Base-by-base conservation (phyloP, 2,329 filamentous ascomycete genomes). In the Paracamarosporium sp. region DNA sequence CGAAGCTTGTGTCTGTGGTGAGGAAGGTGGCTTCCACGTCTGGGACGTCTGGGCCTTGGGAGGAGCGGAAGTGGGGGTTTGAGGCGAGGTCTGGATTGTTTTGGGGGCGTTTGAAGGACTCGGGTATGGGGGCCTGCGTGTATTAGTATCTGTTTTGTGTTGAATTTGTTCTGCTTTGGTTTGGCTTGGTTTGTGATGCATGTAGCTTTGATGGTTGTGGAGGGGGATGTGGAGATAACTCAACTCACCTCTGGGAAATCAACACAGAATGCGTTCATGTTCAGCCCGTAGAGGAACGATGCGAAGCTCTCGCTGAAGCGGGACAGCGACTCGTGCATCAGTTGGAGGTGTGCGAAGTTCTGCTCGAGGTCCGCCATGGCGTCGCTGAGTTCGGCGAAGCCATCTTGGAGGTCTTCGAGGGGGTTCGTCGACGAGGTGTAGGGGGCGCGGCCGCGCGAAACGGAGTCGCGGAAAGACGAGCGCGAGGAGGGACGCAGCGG, bases 201-300 rank as follows among this genome's bases (percentile, higher is more conserved):
- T n/a, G n/a, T n/a, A n/a, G n/a, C n/a, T n/a, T n/a, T n/a, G n/a
- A n/a, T n/a, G n/a, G n/a, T n/a, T n/a, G n/a, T n/a, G n/a, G 24
- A 13, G 24, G 13, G 41, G 35, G 7, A 17, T 5, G 12, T 22
- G 15, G 13, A 31, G 3, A 13, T 20, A 24, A n/a, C n/a, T n/a
- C 4, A 13, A 55, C 74, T 50, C 79, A 93, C 93, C 86, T 99
- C 95, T 0, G 93, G 91, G 64, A 97, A 99, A 76, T 99, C 95
- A 30, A 98, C 93, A 76, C 94, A 98, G 75, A 98, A 99, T 1
- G 95, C 95, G 77, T 97, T 98, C 93, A 99, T 97, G 73, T 98
- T 98, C 74, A 99, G 78, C 1, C 95, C 95, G 70, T 98, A 99
- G 44, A 99, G 80, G 70, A 99, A 98, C 67, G 90, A 92, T 1